Evolutionary conservation across 129 eudicot species (phyloP), one percentile per base, ranked within the genome.

Genomic region (Heracleum sosnowskyi): DNA sequence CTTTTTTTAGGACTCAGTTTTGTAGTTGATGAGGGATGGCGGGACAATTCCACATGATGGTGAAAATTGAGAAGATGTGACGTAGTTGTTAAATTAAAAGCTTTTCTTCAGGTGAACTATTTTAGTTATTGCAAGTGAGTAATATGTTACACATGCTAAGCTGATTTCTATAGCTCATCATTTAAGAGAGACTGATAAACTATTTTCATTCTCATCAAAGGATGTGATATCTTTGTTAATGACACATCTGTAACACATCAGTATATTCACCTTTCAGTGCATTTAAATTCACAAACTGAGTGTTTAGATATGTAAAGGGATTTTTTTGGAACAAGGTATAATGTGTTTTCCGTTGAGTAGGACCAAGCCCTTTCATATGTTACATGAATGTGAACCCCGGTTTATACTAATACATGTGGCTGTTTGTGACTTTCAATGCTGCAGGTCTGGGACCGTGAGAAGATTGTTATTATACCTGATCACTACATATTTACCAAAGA

Each of bases 381-480:
- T 0, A 1, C 16, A 18, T 20, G 4, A 7, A 37, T 18, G n/a
- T 37, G 29, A 55, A 24, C 24, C 55, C 24, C 45, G 45, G 39
- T 26, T 31, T 18, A 6, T 63, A 69, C 62, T 80, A 75, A 82
- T 47, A 49, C 33, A 77, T 72, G n/a, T 69, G 79, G 69, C 15
- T 77, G 34, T 28, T 79, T 57, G 49, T 73, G 75, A 80, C 37
- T 74, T 51, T 70, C 55, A 77, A 76, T 15, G 3, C 45, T 83
- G n/a, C 42, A 95, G 98, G 94, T 91, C 18, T 94, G 97, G 98
- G 98, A 91, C 80, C 97, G 97, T 80, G 98, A 94, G 86, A 94
- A 94, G 79, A 80, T 94, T 85, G 93, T 94, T 76, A 82, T 94
- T 18, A 91, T 95, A 77, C 98, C 98, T 70, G 98, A 95, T 76